These are phyloP conservation scores for Pseudodiploospora longispora DNA, from an alignment of 2,329 filamentous ascomycete species.

Conservation along the genomic window DNA sequence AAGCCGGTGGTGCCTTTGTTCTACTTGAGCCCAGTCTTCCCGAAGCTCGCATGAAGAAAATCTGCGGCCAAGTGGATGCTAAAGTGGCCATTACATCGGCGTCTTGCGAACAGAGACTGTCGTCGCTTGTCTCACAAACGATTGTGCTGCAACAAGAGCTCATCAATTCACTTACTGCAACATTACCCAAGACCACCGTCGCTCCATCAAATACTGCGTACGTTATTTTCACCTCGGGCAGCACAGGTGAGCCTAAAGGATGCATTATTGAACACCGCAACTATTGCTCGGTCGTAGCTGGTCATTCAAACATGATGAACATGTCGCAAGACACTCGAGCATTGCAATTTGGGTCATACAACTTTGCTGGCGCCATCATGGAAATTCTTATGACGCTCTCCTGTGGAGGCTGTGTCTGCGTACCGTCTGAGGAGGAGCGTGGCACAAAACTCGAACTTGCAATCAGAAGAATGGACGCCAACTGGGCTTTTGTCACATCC, in stretches of 20 bases:
- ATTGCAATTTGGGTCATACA: conserved; percentile 13
- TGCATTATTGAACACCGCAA: conserved; percentile 23
- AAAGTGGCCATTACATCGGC: conserved; percentile 3
- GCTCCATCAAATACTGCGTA: conserved; percentile 8
- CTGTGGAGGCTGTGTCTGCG: conserved; percentile 13
- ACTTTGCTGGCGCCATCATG: conserved; percentile 10
- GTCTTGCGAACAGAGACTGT: not conserved
- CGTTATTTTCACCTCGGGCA: conserved; percentile 45
- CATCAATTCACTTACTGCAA: not conserved
- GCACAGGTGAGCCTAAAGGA: conserved; percentile 41
- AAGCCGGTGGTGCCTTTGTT: conserved; percentile 9
- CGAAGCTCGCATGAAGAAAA: not conserved
- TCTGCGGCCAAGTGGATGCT: not conserved
- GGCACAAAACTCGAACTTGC: conserved; percentile 5
- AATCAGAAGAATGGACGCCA: conserved; percentile 3
- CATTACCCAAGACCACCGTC: not conserved
- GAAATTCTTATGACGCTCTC: conserved; percentile 8
- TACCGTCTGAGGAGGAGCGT: conserved; percentile 12
- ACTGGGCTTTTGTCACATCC: conserved; percentile 7
- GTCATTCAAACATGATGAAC: conserved; percentile 2
- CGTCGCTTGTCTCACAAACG: not conserved
- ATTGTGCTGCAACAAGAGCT: not conserved
- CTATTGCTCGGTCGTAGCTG: not conserved
- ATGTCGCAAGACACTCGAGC: conserved; percentile 2
- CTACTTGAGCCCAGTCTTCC: conserved; percentile 10